phyloP scores from a whole-genome alignment of 805 yeast species.

The Metschnikowia lunata region DNA sequence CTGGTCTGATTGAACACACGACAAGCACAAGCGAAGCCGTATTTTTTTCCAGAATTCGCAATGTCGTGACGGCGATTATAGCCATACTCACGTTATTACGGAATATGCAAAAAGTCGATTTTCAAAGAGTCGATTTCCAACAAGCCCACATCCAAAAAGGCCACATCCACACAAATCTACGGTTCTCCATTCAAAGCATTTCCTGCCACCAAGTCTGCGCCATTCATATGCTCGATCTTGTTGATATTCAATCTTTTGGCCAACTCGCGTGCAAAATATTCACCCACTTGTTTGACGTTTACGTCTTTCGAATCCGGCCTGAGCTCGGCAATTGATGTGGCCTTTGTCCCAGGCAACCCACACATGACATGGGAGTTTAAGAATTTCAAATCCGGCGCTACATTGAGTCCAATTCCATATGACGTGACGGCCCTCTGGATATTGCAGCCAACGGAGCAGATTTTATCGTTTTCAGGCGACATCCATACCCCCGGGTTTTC shows the following conservation, averaged over 20 bases:
- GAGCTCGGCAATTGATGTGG: constrained; percentile 30
- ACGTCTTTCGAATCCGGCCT: constrained; percentile 14
- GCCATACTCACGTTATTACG: no score
- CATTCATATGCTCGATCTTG: constrained; percentile 34
- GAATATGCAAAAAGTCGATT: no score
- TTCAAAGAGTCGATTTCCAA: no score
- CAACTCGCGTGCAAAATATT: constrained; percentile 33
- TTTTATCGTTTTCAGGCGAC: constrained; percentile 45
- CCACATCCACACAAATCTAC: no score
- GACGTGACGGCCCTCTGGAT: constrained; percentile 79
- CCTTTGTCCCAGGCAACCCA: constrained; percentile 60
- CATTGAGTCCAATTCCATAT: constrained; percentile 86
- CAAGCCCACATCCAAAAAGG: no score
- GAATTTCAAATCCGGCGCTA: constrained; percentile 64
- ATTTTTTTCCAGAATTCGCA: no score
- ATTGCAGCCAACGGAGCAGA: constrained; percentile 87
- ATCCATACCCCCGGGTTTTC: constrained; percentile 91
- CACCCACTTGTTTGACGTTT: constrained; percentile 25
- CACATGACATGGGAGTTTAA: constrained; percentile 77
- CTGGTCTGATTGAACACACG: no score
- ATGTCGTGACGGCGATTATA: no score
- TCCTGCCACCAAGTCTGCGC: constrained; percentile 21
- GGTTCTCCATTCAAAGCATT: no score
- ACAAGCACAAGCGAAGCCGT: no score
- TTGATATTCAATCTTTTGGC: constrained; percentile 31